Conservation (phyloP, 345 rosid genomes). For the Brassica nigra region DNA sequence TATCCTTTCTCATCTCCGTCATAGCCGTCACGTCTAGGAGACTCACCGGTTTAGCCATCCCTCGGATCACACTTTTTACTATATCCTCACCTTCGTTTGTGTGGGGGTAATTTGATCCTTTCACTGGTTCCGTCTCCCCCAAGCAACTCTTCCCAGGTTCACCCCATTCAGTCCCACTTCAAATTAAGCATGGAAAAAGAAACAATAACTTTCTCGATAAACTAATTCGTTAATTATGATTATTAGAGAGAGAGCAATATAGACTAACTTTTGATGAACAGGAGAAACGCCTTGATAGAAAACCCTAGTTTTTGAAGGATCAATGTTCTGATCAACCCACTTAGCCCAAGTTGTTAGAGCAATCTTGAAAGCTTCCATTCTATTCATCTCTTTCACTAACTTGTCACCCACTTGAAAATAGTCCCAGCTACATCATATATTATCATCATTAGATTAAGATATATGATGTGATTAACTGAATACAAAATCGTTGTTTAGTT, state of each 20-base stretch:
- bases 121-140: constrained; percentile 58
- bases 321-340: constrained; percentile 62
- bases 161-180: constrained; percentile 54
- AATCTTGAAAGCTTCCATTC: constrained; percentile 57
- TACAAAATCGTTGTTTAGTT: not conserved
- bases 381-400: constrained; percentile 57
- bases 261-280: constrained; percentile 47
- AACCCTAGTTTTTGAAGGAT: constrained; percentile 50
- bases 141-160: constrained; percentile 42
- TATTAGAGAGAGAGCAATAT: not conserved
- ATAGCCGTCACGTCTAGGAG: constrained; percentile 60
- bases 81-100: constrained; percentile 45
- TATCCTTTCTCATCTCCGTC: constrained; percentile 67
- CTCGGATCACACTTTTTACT: constrained; percentile 43
- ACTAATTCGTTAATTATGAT: not conserved
- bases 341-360: constrained; percentile 71
- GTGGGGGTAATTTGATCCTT: constrained; percentile 46
- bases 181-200: not conserved
- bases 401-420: constrained; percentile 55
- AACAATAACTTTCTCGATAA: not conserved
- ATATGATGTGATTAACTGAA: not conserved
- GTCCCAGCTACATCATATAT: constrained; percentile 57
- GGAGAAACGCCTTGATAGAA: constrained; percentile 68
- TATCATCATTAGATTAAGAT: not conserved
- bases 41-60: constrained; percentile 50